Conservation (phyloP, 2,329 filamentous ascomycete genomes). For the Claviceps capensis region DNA sequence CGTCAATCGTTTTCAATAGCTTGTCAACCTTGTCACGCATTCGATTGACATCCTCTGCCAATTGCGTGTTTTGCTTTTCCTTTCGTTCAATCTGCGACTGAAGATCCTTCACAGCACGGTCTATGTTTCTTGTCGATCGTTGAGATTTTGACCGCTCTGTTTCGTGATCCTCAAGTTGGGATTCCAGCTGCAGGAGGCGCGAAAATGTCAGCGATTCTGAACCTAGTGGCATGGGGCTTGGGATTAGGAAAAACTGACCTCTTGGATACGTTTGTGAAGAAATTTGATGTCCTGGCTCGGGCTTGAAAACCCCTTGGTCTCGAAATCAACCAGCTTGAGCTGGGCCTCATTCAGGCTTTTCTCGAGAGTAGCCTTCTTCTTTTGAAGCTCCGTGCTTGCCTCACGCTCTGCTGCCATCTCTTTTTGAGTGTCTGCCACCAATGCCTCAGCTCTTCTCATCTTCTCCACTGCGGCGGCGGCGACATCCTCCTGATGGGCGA, state of each 20-base stretch:
- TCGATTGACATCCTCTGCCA: constrained; percentile 71
- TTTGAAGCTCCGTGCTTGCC: constrained; percentile 64
- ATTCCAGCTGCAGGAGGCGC: constrained; percentile 54
- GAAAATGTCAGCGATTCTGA: constrained; percentile 14
- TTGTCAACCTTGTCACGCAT: constrained; percentile 85
- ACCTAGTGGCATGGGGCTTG: constrained; percentile 2
- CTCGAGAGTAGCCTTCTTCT: constrained; percentile 80
- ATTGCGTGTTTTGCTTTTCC: constrained; percentile 70
- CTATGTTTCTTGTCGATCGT: constrained; percentile 79
- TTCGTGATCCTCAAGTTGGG: constrained; percentile 73
- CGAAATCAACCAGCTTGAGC: constrained; percentile 77
- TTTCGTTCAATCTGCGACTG: constrained; percentile 85
- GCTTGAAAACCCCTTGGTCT: constrained; percentile 93
- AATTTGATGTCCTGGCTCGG: constrained; percentile 93
- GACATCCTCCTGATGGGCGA: constrained; percentile 90
- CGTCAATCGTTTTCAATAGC: constrained; percentile 81
- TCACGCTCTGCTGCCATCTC: constrained; percentile 82
- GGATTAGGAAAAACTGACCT: constrained; percentile 46
- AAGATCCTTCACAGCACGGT: constrained; percentile 86
- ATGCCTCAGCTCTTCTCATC: constrained; percentile 85
- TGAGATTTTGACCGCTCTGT: constrained; percentile 66
- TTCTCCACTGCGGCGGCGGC: constrained; percentile 86
- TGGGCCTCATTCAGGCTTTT: constrained; percentile 86
- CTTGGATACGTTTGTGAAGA: constrained; percentile 84
- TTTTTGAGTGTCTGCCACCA: constrained; percentile 81